Evolutionary conservation across 306 rosid genomes (phyloP).

Genomic region (Corylus avellana): DNA sequence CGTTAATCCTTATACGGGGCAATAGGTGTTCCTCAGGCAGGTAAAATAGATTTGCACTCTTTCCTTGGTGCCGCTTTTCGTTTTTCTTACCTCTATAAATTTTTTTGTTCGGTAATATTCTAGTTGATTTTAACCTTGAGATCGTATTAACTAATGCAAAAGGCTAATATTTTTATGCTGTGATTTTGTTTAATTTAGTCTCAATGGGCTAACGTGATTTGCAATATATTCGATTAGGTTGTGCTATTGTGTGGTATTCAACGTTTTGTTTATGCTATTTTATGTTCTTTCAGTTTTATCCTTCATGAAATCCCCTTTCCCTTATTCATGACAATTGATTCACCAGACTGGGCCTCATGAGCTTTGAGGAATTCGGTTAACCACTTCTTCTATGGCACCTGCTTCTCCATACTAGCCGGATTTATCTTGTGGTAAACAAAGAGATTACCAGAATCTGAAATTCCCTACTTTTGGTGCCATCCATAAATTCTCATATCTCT

Average conservation of each 20-base stretch:
- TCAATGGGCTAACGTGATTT: neutral
- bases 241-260: neutral
- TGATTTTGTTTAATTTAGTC: neutral
- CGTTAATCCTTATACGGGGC: constrained; percentile 73
- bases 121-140: neutral
- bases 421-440: too few species aligned
- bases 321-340: too few species aligned
- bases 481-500: too few species aligned
- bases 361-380: too few species aligned
- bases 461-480: too few species aligned
- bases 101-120: too few species aligned
- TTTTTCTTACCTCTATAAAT: neutral
- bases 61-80: neutral
- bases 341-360: too few species aligned
- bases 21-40: constrained; percentile 57
- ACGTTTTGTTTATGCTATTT: neutral
- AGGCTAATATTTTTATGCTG: neutral
- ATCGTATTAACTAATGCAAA: neutral
- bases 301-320: neutral
- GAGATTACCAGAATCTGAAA: too few species aligned
- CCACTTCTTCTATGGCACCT: too few species aligned
- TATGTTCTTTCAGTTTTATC: neutral
- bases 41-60: constrained; percentile 10
- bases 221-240: neutral
- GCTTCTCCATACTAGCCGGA: too few species aligned